These are phyloP conservation scores for Sclerotinia borealis DNA, from an alignment of 2,329 filamentous ascomycete species.

Conservation along the genomic window DNA sequence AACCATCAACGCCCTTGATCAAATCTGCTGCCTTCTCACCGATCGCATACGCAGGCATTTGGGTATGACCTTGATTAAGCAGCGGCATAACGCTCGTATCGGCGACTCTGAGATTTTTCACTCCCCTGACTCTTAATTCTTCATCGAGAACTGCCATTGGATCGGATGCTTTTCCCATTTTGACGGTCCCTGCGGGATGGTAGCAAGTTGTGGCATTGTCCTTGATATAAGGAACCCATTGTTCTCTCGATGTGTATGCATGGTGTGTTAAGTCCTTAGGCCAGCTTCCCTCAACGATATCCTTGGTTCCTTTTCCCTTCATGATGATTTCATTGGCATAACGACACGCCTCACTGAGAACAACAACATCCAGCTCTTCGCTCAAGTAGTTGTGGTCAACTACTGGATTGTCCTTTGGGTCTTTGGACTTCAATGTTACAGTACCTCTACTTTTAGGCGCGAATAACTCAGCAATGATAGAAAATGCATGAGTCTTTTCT, in stretches of 20 bases:
- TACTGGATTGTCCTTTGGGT: slow-evolving; percentile 46
- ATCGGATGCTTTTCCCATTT: slow-evolving; percentile 46
- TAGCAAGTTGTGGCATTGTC: slow-evolving; percentile 57
- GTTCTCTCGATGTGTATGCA: slow-evolving; percentile 44
- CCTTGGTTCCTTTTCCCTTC: slow-evolving; percentile 50
- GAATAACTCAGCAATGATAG: slow-evolving; percentile 53
- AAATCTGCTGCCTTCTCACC: slow-evolving; percentile 49
- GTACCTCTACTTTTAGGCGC: slow-evolving; percentile 50
- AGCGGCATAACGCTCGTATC: slow-evolving; percentile 28
- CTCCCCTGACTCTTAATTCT: slow-evolving; percentile 23
- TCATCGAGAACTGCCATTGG: slow-evolving; percentile 34
- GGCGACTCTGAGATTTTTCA: slow-evolving; percentile 26
- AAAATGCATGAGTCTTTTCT: slow-evolving; percentile 49
- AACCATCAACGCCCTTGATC: slow-evolving; percentile 37
- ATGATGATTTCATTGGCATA: slow-evolving; percentile 56
- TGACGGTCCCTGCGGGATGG: slow-evolving; percentile 51
- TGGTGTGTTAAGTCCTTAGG: slow-evolving; percentile 47
- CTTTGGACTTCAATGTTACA: slow-evolving; percentile 44
- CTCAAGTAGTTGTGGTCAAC: slow-evolving; percentile 54
- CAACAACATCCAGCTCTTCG: slow-evolving; percentile 51
- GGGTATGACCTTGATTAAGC: slow-evolving; percentile 46
- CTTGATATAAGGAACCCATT: slow-evolving; percentile 53
- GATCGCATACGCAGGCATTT: slow-evolving; percentile 54
- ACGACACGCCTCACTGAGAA: slow-evolving; percentile 52
- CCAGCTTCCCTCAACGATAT: slow-evolving; percentile 55